Evolutionary conservation across 257 asterid genomes (phyloP).

Genomic region (Avicennia marina): DNA sequence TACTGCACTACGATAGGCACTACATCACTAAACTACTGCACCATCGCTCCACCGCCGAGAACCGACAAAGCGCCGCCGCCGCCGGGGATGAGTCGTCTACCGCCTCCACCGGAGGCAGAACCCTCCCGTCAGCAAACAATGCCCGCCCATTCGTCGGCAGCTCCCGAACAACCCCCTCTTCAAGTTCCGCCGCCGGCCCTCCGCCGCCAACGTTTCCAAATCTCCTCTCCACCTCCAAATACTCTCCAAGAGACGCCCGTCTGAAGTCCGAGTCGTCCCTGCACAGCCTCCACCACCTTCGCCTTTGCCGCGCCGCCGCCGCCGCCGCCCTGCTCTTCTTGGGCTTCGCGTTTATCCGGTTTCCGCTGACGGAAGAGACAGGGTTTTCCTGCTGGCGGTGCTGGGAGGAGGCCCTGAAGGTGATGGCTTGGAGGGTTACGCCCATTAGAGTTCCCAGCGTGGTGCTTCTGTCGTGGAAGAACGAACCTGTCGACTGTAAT

Average conservation of each 20-base stretch:
- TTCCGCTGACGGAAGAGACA: conserved; percentile 25
- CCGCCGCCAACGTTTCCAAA: conserved; percentile 59
- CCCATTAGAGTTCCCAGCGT: conserved; percentile 89
- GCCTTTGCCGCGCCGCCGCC: conserved; percentile 43
- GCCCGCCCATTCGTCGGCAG: conserved; percentile 51
- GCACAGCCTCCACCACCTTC: conserved; percentile 92
- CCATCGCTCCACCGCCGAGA: conserved; percentile 55
- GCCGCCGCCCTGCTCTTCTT: conserved; percentile 43
- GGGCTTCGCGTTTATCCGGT: conserved; percentile 41
- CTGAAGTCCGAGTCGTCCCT: conserved; percentile 55
- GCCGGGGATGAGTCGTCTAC: conserved; percentile 44
- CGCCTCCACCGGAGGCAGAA: conserved; percentile 61
- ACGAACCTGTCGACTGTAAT: conserved; percentile 97
- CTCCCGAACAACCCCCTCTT: conserved; percentile 55
- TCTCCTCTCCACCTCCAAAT: conserved; percentile 83
- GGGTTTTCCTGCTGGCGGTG: conserved; percentile 39
- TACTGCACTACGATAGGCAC: too few species aligned
- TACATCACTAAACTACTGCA: conserved; percentile 28
- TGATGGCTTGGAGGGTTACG: conserved; percentile 65
- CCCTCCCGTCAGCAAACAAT: conserved; percentile 83
- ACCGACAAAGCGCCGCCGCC: conserved; percentile 48
- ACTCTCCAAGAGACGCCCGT: conserved; percentile 80
- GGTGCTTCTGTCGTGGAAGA: conserved; percentile 93
- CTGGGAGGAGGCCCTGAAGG: conserved; percentile 69
- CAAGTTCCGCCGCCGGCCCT: conserved; percentile 62